These are phyloP conservation scores for Amniculicola lignicola DNA, from an alignment of 495 filamentous ascomycete genomes.

Conservation along the genomic window DNA sequence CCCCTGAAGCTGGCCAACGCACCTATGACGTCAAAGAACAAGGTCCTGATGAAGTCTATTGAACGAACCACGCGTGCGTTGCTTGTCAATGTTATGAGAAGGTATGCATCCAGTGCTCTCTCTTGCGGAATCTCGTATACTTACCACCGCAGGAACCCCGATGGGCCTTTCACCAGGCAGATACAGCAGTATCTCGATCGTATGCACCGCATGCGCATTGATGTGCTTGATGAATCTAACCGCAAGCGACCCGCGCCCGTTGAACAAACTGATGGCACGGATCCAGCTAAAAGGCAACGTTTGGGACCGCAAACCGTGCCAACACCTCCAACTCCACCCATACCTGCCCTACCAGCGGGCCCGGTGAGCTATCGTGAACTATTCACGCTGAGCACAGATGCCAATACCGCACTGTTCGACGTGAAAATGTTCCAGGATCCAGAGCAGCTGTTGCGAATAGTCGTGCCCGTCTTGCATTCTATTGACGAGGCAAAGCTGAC, in stretches of 20 bases:
- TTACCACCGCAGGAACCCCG: slow-evolving; percentile 58
- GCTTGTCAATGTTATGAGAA: slow-evolving; percentile 72
- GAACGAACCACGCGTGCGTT: slow-evolving; percentile 84
- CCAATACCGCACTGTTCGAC: slow-evolving; percentile 71
- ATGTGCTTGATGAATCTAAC: slow-evolving; percentile 70
- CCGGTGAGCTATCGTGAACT: slow-evolving; percentile 73
- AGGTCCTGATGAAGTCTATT: slow-evolving; percentile 84
- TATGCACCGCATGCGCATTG: slow-evolving; percentile 66
- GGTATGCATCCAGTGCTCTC: slow-evolving; percentile 47
- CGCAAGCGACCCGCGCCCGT: slow-evolving; percentile 70
- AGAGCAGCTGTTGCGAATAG: slow-evolving; percentile 71
- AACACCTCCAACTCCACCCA: slow-evolving; percentile 39
- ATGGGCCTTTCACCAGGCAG: slow-evolving; percentile 60
- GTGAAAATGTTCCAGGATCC: slow-evolving; percentile 67
- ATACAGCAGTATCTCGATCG: slow-evolving; percentile 82
- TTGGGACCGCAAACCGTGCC: slow-evolving; percentile 47
- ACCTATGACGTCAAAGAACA: slow-evolving; percentile 72
- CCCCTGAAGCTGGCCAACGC: slow-evolving; percentile 73
- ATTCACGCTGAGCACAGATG: slow-evolving; percentile 77
- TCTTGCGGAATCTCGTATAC: neutral
- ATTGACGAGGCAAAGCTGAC: slow-evolving; percentile 63
- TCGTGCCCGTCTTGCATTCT: slow-evolving; percentile 62
- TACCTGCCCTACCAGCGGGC: slow-evolving; percentile 67
- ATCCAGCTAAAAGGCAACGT: slow-evolving; percentile 67
- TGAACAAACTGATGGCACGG: slow-evolving; percentile 66